These are phyloP conservation scores for Flaveria floridana DNA, from an alignment of 140 eudicot genomes.

Conservation along the genomic window DNA sequence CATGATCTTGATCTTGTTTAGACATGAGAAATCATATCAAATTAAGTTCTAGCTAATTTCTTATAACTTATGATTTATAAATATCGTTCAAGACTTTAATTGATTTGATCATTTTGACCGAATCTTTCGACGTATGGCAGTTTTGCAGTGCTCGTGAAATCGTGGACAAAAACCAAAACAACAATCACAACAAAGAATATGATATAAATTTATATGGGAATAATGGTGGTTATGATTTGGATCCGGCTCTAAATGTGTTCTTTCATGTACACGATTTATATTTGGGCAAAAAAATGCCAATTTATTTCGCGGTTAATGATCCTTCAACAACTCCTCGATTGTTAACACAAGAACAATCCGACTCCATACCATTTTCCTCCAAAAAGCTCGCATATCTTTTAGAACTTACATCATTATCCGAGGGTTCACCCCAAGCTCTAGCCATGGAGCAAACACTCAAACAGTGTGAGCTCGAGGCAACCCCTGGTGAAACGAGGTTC, in stretches of 20 bases:
- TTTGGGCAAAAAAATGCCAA: constrained; percentile 52
- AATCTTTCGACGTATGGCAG: constrained; percentile 17
- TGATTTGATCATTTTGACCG: not conserved
- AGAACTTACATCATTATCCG: constrained; percentile 39
- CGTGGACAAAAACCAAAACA: constrained; percentile 8
- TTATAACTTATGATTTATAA: not conserved
- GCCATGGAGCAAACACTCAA: constrained; percentile 66
- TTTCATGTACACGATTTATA: constrained; percentile 54
- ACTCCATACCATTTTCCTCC: constrained; percentile 63
- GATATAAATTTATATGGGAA: constrained; percentile 19
- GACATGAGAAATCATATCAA: no score
- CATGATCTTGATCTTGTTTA: not conserved
- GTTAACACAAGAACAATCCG: constrained; percentile 54
- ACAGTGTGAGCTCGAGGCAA: constrained; percentile 52
- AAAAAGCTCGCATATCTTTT: constrained; percentile 47
- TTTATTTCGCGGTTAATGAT: constrained; percentile 50
- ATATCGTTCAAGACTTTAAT: not conserved
- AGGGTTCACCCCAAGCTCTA: constrained; percentile 57
- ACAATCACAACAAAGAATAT: constrained; percentile 10
- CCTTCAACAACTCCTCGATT: constrained; percentile 52
- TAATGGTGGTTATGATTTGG: constrained; percentile 36
- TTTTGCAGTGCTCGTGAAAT: constrained; percentile 31
- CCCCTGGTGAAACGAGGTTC: constrained; percentile 43
- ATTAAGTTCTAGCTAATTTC: no score
- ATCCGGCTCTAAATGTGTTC: constrained; percentile 58